phyloP scores from a whole-genome alignment of 768 basidiomycete species.

The Pilatotrama ljubarskyi region DNA sequence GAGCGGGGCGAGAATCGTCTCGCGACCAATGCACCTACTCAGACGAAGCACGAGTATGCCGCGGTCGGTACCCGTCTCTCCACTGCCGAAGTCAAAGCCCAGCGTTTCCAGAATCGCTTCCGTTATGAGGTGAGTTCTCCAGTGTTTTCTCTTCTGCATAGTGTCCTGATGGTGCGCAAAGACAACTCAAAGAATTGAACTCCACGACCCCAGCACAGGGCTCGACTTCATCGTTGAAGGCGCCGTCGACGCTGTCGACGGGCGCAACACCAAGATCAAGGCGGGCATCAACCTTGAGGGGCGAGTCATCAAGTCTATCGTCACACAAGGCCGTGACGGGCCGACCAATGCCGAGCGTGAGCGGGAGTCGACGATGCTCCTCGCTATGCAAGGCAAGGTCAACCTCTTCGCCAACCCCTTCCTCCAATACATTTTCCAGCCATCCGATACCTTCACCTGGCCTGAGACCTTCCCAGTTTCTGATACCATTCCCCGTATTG shows the following conservation, averaged over 20 bases:
- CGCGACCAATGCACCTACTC: slow-evolving; percentile 30
- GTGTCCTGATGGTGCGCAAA: not conserved
- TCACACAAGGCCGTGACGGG: slow-evolving; percentile 53
- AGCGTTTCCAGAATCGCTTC: slow-evolving; percentile 34
- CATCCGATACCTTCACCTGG: slow-evolving; percentile 36
- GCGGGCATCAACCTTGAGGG: slow-evolving; percentile 31
- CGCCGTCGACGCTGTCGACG: slow-evolving; percentile 8
- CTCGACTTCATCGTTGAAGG: slow-evolving; percentile 29
- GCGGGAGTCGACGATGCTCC: slow-evolving; percentile 33
- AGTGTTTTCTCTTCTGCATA: not conserved
- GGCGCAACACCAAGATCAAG: slow-evolving; percentile 28
- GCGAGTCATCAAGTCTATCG: slow-evolving; percentile 38
- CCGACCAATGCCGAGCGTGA: slow-evolving; percentile 60
- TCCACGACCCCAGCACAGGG: slow-evolving; percentile 28
- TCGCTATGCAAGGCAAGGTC: slow-evolving; percentile 37
- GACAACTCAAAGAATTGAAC: slow-evolving; percentile 6
- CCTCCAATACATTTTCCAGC: slow-evolving; percentile 37
- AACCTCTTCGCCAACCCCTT: slow-evolving; percentile 38
- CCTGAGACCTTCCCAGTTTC: slow-evolving; percentile 34
- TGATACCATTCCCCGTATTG: slow-evolving; percentile 21
- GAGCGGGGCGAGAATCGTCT: slow-evolving; percentile 27
- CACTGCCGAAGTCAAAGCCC: slow-evolving; percentile 24
- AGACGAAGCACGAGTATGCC: slow-evolving; percentile 26
- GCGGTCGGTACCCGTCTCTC: slow-evolving; percentile 15
- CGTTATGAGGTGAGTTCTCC: slow-evolving; percentile 21